phyloP scores from a whole-genome alignment of 257 asterid species.

The Asclepias syriaca region DNA sequence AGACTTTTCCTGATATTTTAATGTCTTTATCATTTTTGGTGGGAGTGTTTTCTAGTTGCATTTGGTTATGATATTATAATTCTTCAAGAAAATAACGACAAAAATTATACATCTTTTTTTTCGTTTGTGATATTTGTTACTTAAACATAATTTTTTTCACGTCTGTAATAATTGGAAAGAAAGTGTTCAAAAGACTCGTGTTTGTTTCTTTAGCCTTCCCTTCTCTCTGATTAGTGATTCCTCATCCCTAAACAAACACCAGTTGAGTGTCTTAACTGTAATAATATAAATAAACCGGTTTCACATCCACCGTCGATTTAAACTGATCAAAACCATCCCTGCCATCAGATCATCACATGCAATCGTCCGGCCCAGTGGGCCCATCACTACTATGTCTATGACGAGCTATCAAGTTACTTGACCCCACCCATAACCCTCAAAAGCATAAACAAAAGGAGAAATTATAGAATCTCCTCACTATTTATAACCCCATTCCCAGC shows the following conservation, averaged over 20 bases:
- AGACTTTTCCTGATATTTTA: neutral
- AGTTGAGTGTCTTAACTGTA: too few species aligned
- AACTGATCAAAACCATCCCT: neutral
- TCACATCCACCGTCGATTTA: neutral
- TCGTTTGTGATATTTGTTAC: too few species aligned
- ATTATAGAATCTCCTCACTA: neutral
- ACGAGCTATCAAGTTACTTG: neutral
- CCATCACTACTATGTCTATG: neutral
- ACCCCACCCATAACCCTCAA: neutral
- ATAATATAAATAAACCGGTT: neutral
- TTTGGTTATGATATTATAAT: too few species aligned
- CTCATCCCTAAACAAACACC: too few species aligned
- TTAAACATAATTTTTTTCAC: too few species aligned
- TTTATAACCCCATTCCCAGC: conserved; percentile 7
- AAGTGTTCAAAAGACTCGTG: neutral
- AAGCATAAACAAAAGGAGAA: neutral
- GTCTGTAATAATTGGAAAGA: neutral
- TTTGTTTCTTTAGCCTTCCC: too few species aligned
- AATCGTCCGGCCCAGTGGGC: neutral
- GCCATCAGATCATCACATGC: neutral
- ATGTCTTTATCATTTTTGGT: neutral
- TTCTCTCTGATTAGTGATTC: too few species aligned
- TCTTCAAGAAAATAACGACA: too few species aligned
- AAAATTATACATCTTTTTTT: too few species aligned
- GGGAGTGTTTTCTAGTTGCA: too few species aligned